Evolutionary conservation across 2,329 filamentous ascomycete genomes (phyloP).

Genomic region (Colletotrichum orbiculare): DNA sequence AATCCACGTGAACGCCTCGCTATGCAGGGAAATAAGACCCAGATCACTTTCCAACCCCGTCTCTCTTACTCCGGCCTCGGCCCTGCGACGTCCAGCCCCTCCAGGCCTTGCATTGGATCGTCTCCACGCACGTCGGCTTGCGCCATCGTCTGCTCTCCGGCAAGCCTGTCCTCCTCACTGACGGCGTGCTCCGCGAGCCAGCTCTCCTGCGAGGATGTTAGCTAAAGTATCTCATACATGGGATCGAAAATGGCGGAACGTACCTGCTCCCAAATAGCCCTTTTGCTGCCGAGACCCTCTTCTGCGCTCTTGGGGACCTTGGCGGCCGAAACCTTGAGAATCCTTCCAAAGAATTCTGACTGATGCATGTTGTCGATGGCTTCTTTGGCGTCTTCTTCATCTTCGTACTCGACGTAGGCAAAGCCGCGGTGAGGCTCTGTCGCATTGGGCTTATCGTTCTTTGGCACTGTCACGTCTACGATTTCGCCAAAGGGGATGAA

Average conservation of each 20-base stretch:
- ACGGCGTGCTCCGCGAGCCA: slow-evolving; percentile 92
- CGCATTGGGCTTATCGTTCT: slow-evolving; percentile 83
- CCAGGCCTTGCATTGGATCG: slow-evolving; percentile 96
- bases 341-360: slow-evolving; percentile 90
- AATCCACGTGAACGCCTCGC: slow-evolving; percentile 55
- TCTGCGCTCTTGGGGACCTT: slow-evolving; percentile 91
- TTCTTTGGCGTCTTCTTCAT: slow-evolving; percentile 86
- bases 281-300: slow-evolving; percentile 91
- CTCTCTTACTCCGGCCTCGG: slow-evolving; percentile 77
- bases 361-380: slow-evolving; percentile 99
- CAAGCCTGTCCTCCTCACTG: slow-evolving; percentile 79
- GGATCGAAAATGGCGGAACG: slow-evolving; percentile 40
- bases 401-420: slow-evolving; percentile 95
- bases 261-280: slow-evolving; percentile 97
- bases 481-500: slow-evolving; percentile 99
- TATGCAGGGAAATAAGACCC: slow-evolving; percentile 48
- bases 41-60: slow-evolving; percentile 40
- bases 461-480: slow-evolving; percentile 88
- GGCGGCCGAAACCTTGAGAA: slow-evolving; percentile 91
- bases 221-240: neutral
- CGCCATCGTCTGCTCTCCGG: slow-evolving; percentile 63
- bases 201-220: slow-evolving; percentile 73
- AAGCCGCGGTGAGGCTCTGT: slow-evolving; percentile 89
- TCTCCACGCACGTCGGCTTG: slow-evolving; percentile 66
- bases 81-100: slow-evolving; percentile 93